phyloP scores from a whole-genome alignment of 179 eudicot species.

The Spinacia oleracea region DNA sequence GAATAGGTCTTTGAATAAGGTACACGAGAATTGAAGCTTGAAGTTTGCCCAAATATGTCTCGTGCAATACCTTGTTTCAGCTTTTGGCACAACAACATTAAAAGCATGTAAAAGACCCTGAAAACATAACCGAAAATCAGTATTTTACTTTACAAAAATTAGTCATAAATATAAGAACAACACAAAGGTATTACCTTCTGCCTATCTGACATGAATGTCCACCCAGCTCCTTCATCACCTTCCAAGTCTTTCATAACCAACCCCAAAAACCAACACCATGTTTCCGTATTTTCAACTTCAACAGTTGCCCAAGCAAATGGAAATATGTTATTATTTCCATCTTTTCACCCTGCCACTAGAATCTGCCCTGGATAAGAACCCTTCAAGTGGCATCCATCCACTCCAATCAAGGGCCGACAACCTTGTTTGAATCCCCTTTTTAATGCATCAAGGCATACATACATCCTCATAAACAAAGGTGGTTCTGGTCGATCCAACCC shows the following conservation, averaged over 20 bases:
- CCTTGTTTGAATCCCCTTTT: background rate
- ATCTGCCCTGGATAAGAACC: background rate
- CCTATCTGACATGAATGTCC: constrained; percentile 1
- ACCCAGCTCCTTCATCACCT: background rate
- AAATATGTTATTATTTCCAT: constrained; percentile 15
- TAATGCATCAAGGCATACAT: background rate
- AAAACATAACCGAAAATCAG: too few species aligned
- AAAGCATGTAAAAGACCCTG: background rate
- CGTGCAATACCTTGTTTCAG: background rate
- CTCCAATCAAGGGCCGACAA: constrained; percentile 8
- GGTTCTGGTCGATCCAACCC: background rate
- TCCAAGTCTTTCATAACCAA: background rate
- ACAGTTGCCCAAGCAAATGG: background rate
- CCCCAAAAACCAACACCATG: constrained; percentile 1
- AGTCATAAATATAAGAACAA: background rate
- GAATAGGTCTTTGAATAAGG: background rate
- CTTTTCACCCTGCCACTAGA: background rate
- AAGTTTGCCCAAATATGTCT: constrained; percentile 14
- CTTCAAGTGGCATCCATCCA: constrained; percentile 14
- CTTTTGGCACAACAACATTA: background rate
- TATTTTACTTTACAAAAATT: background rate
- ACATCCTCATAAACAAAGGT: background rate
- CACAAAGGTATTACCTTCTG: background rate
- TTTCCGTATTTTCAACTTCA: background rate
- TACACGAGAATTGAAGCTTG: background rate